Percentiles rank a stretch among this genome's conserved stretches.
These are phyloP conservation scores for Auricularia sp. DNA, from an alignment of 768 basidiomycete species.

Conservation along the genomic window DNA sequence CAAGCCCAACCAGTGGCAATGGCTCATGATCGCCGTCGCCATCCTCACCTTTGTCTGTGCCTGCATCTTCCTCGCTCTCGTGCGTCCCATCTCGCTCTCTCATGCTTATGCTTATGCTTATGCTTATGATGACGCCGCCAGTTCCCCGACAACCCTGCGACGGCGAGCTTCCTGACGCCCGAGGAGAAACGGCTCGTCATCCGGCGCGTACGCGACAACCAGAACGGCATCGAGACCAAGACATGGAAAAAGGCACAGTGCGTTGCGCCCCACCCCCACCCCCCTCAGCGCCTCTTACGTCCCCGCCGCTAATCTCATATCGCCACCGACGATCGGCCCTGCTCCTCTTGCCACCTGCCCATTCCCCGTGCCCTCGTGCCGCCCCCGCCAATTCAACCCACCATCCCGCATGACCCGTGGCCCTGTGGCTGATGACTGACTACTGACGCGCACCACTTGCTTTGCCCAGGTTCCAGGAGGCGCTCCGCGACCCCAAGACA, in stretches of 20 bases:
- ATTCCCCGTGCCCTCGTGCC: not conserved
- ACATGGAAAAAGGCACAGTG: constrained; percentile 16
- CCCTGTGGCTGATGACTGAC: not conserved
- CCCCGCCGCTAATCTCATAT: constrained; percentile 2
- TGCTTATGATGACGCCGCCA: no score
- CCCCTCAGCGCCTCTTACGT: constrained; percentile 8
- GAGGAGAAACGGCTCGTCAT: constrained; percentile 17
- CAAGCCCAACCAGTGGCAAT: constrained; percentile 13
- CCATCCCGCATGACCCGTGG: not conserved
- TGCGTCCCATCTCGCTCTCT: no score
- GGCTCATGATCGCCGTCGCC: constrained; percentile 16
- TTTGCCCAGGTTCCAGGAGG: constrained; percentile 9
- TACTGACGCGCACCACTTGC: not conserved
- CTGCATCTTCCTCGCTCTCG: constrained; percentile 11
- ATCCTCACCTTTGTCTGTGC: constrained; percentile 11
- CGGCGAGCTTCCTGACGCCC: constrained; percentile 14
- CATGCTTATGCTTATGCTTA: no score
- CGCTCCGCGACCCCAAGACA: constrained; percentile 11
- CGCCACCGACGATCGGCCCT: not conserved
- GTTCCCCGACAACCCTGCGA: constrained; percentile 19
- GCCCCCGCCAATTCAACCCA: no score
- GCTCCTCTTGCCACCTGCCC: not conserved
- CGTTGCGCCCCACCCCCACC: not conserved
- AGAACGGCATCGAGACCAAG: constrained; percentile 21
- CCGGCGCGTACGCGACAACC: constrained; percentile 16